Evolutionary conservation across 805 yeast genomes (phyloP), one percentile per base, ranked within the genome.

Genomic region (Suhomyces sp.): DNA sequence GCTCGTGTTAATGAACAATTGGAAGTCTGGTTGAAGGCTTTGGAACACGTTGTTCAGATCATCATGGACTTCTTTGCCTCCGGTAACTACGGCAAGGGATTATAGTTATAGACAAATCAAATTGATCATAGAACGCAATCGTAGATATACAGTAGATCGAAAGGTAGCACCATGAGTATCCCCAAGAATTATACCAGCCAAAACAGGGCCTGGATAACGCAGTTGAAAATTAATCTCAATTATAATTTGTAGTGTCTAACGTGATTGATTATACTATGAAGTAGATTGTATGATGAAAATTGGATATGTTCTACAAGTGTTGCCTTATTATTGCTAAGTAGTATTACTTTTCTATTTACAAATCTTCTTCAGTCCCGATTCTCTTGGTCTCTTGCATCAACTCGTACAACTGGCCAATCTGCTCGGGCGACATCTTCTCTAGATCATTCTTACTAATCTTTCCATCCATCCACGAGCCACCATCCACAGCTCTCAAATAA

Each of bases 1-100:
- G 85, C 73, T 33, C 81, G 80, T 65, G 96, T 91, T 22, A 61
- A 70, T 38, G 76, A 71, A 56, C 91, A 90, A 71, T 77, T 91
- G 64, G 72, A 67, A 50, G 81, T 63, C 31, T 90, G 97, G 97
- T 79, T 91, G 58, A 77, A 68, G 49, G 91, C 94, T 46, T 79
- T 90, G 60, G 94, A 88, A 71, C 72, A 76, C 48, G 84, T 90
- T 59, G 96, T 91, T 48, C 71, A 79, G 57, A 82, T 82, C 66
- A 86, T 90, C 64, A 76, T 87, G 74, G 87, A 80, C 44, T 91
- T 90, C 73, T 86, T 86, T 61, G 85, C 82, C 57, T 76, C 82
- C 59, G 96, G 96, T 48, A 87, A 88, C 73, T 90, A 89, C 70
- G 96, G 93, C 59, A 90, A 90, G 76, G 97, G 97, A 41, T 78